These are phyloP conservation scores for Exserohilum rostratum DNA, from an alignment of 2,329 filamentous ascomycete genomes.

Conservation along the genomic window DNA sequence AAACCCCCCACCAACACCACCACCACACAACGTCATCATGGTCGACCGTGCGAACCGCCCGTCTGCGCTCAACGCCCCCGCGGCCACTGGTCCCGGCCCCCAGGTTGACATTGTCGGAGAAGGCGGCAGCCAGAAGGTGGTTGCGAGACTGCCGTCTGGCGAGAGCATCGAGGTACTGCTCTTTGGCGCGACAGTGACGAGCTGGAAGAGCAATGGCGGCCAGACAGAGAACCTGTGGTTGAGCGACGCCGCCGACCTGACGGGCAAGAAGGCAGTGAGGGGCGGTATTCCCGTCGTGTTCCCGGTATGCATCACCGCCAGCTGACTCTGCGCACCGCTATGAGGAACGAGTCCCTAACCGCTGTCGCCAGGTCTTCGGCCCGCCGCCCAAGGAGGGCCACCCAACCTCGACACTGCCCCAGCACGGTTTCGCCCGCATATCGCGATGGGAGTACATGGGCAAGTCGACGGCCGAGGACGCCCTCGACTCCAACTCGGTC, in stretches of 20 bases:
- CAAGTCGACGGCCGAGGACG: conserved; percentile 74
- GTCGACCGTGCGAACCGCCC: conserved; percentile 88
- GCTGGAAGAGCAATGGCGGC: conserved; percentile 84
- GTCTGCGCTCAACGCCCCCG: conserved; percentile 65
- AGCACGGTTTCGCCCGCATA: conserved; percentile 93
- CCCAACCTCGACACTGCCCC: conserved; percentile 78
- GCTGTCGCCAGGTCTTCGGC: conserved; percentile 74
- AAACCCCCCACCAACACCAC: conserved; percentile 6
- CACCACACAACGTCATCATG: conserved; percentile 53
- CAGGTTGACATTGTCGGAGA: conserved; percentile 80
- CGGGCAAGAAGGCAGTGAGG: conserved; percentile 87
- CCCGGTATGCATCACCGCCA: conserved; percentile 65
- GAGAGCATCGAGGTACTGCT: conserved; percentile 86
- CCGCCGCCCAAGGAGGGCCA: conserved; percentile 73
- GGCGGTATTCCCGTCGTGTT: conserved; percentile 94
- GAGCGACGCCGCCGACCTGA: conserved; percentile 77
- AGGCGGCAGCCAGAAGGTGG: conserved; percentile 72
- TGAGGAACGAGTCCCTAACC: conserved; percentile 12
- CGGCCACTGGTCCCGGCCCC: conserved; percentile 67
- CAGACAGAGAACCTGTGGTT: conserved; percentile 82
- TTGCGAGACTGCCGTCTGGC: conserved; percentile 81
- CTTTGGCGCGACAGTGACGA: conserved; percentile 90
- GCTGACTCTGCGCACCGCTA: no score
- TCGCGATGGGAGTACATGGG: conserved; percentile 93
- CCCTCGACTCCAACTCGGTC: conserved; percentile 62